Evolutionary conservation across 495 filamentous ascomycete genomes (phyloP).

Genomic region (Penicillium cataractarum): DNA sequence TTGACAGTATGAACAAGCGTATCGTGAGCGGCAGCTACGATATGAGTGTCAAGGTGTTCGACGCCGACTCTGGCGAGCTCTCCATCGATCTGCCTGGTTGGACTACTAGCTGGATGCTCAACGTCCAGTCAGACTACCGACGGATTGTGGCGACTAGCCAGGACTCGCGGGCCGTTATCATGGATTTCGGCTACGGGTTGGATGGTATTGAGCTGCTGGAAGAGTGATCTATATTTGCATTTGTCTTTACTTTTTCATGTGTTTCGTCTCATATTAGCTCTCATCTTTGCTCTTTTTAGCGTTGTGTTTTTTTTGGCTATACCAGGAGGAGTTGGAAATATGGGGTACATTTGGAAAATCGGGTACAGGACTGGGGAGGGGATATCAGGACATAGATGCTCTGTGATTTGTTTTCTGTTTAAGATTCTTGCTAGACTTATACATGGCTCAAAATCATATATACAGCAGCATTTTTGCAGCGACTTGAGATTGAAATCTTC

Average conservation of each 20-base stretch:
- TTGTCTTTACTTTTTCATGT: slow-evolving; percentile 20
- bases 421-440: slow-evolving; percentile 6
- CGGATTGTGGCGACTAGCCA: slow-evolving; percentile 92
- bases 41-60: slow-evolving; percentile 89
- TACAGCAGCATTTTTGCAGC: background rate
- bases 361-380: slow-evolving; percentile 1
- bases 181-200: slow-evolving; percentile 68
- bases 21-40: slow-evolving; percentile 93
- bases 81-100: slow-evolving; percentile 81
- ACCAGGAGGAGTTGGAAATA: slow-evolving; percentile 19
- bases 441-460: slow-evolving; percentile 12
- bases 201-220: slow-evolving; percentile 53
- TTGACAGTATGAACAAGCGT: slow-evolving; percentile 80
- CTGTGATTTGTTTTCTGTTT: slow-evolving; percentile 4
- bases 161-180: slow-evolving; percentile 85
- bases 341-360: slow-evolving; percentile 10
- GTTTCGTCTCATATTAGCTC: slow-evolving; percentile 22
- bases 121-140: slow-evolving; percentile 92
- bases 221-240: slow-evolving; percentile 33
- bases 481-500: background rate
- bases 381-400: slow-evolving; percentile 18
- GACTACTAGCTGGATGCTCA: slow-evolving; percentile 95
- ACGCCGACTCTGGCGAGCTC: slow-evolving; percentile 72
- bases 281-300: slow-evolving; percentile 19
- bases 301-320: slow-evolving; percentile 18